phyloP scores from a whole-genome alignment of 441 rosid species.

The Aquilaria agallochum region DNA sequence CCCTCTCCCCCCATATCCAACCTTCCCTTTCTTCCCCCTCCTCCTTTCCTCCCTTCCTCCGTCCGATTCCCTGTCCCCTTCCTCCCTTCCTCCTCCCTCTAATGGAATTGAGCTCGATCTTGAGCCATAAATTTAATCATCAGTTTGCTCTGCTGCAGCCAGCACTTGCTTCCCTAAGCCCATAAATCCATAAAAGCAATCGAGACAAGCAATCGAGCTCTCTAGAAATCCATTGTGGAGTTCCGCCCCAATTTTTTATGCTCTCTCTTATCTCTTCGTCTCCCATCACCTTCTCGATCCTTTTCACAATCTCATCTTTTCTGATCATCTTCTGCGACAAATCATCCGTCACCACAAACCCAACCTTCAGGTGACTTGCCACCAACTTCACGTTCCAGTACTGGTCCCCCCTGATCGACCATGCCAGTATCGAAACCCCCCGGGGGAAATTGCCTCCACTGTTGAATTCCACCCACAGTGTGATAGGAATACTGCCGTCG shows the following conservation, averaged over 20 bases:
- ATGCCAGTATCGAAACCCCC: slow-evolving; percentile 23
- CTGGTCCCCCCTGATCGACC: slow-evolving; percentile 30
- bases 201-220: slow-evolving; percentile 21
- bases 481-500: too few species aligned
- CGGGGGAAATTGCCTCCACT: background rate
- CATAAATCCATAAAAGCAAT: slow-evolving; percentile 12
- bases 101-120: too few species aligned
- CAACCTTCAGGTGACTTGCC: too few species aligned
- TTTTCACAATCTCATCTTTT: slow-evolving; percentile 21
- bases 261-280: slow-evolving; percentile 14
- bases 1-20: slow-evolving; percentile 30
- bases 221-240: slow-evolving; percentile 28
- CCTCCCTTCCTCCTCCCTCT: too few species aligned
- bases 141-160: too few species aligned
- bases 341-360: slow-evolving; percentile 6
- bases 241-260: slow-evolving; percentile 13
- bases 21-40: slow-evolving; percentile 26
- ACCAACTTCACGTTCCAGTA: too few species aligned
- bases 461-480: too few species aligned
- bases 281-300: slow-evolving; percentile 17
- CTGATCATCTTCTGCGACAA: slow-evolving; percentile 5
- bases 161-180: too few species aligned
- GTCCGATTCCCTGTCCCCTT: slow-evolving; percentile 18
- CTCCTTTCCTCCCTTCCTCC: slow-evolving; percentile 25
- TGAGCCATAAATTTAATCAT: too few species aligned